Evolutionary conservation across 2,329 filamentous ascomycete genomes (phyloP), one percentile per base, ranked within the genome.

Genomic region (Botrytis hyacinthi): DNA sequence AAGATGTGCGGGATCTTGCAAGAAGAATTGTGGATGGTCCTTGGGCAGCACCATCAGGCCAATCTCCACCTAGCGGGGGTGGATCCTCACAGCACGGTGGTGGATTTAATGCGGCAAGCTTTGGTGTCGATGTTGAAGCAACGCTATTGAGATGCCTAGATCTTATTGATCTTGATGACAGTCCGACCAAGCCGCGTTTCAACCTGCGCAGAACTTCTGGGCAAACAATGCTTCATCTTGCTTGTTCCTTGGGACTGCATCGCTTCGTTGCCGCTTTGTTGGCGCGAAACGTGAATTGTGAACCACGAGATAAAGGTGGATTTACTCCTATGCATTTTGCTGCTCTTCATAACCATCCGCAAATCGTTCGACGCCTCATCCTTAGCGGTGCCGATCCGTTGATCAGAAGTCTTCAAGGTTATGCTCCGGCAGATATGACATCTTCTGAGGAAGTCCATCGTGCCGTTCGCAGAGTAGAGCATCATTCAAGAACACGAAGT

Each of bases 311-410:
- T 80, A 91, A 90, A 75, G 91, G 92, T 68, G 93, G 93, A 35
- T 95, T 93, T 82, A 94, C 93, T 7, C 90, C 94, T 22, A 87
- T 97, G 84, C 93, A 97, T 81, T 88, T 95, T 80, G 93, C 94
- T 32, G 90, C 92, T 40, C 87, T 97, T 79, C 91, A 92, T 81
- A 89, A 91, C 75, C 91, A 94, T 79, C 84, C 89, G 18, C 90
- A 94, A 80, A 93, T 96, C 77, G 91, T 95, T 22, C 88, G 91
- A 74, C 89, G 92, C 22, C 86, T 97, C 73, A 90, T 95, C 77
- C 85, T 92, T 37, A 88, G 89, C 59, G 92, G 93, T 57, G 93
- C 92, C 3, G 91, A 94, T 82, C 88, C 92, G 46, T 90, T 87
- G 62, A 85, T 92, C 74, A 87, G 90, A 77, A 95, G 90, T 79